Conservation (phyloP, 2,329 filamentous ascomycete species). For the Didymella pinodella region DNA sequence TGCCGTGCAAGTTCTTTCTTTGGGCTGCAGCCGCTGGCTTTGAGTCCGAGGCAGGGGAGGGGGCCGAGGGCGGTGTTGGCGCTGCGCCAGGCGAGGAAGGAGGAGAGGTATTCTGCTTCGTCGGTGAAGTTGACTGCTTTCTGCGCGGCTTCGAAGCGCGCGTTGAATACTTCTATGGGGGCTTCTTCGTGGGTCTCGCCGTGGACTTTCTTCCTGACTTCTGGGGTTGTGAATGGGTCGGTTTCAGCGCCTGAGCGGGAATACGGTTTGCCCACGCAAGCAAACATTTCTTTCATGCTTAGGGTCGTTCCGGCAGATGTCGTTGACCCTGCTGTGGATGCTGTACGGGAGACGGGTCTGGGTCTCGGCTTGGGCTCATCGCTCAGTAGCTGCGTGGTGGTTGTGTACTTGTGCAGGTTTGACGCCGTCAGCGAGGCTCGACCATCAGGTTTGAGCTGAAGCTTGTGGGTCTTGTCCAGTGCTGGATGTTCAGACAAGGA, state of each 20-base stretch:
- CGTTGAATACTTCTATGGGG: constrained; percentile 26
- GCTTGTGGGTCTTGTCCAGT: constrained; percentile 1
- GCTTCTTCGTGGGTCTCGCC: constrained; percentile 31
- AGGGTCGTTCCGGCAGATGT: constrained; percentile 27
- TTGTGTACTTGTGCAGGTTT: constrained; percentile 28
- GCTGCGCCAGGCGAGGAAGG: constrained; percentile 22
- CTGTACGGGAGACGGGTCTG: constrained; percentile 23
- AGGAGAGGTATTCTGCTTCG: constrained; percentile 31
- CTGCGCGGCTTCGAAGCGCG: constrained; percentile 23
- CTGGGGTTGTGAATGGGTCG: constrained; percentile 26
- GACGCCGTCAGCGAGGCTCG: constrained; percentile 24
- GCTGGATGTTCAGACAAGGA: not conserved
- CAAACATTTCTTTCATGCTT: constrained; percentile 37
- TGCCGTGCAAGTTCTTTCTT: constrained; percentile 38
- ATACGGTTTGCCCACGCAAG: constrained; percentile 33
- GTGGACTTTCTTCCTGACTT: constrained; percentile 11
- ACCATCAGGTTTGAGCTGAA: constrained; percentile 9
- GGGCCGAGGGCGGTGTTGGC: constrained; percentile 15
- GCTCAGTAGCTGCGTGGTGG: constrained; percentile 20
- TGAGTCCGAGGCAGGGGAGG: constrained; percentile 35
- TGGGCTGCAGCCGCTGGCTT: constrained; percentile 38
- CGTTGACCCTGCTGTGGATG: constrained; percentile 22
- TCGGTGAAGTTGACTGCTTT: constrained; percentile 39
- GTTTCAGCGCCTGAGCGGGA: constrained; percentile 22
- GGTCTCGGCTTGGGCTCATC: constrained; percentile 17